phyloP scores from a whole-genome alignment of 148 eudicot genomes.

The Nepenthes mirabilis region DNA sequence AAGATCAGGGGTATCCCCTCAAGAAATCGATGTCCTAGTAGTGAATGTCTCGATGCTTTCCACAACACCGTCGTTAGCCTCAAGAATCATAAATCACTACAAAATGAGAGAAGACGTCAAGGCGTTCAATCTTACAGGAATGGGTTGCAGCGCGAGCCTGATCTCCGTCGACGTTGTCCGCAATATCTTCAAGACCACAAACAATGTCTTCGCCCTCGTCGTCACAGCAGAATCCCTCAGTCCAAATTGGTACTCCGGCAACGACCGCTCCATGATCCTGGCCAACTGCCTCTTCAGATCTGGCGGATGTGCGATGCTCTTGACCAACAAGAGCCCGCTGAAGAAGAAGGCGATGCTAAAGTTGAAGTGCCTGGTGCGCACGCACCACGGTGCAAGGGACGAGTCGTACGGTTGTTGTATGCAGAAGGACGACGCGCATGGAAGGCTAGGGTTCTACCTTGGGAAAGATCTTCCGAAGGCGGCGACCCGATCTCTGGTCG shows the following conservation, averaged over 20 bases:
- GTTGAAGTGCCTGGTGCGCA: conserved; percentile 44
- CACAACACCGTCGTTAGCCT: conserved; percentile 35
- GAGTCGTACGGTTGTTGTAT: conserved; percentile 51
- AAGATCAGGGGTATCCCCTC: conserved; percentile 27
- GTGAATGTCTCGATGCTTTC: conserved; percentile 67
- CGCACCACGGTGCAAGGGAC: conserved; percentile 56
- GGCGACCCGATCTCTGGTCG: conserved; percentile 45
- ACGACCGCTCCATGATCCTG: conserved; percentile 62
- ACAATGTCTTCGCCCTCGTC: conserved; percentile 40
- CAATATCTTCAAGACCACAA: conserved; percentile 20
- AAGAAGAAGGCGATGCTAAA: conserved; percentile 36
- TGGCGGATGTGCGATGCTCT: conserved; percentile 59
- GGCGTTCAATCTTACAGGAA: conserved; percentile 54
- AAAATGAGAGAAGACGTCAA: conserved; percentile 63
- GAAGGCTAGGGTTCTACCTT: conserved; percentile 43
- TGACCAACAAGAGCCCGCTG: conserved; percentile 42
- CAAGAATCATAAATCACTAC: conserved; percentile 55
- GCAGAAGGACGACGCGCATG: conserved; percentile 52
- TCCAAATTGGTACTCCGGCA: conserved; percentile 72
- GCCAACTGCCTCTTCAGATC: conserved; percentile 63
- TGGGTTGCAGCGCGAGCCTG: conserved; percentile 89
- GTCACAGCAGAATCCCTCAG: conserved; percentile 61
- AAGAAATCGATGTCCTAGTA: conserved; percentile 59
- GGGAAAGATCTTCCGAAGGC: conserved; percentile 47
- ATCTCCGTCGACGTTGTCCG: conserved; percentile 14